Conservation (phyloP, 495 filamentous ascomycete genomes). For the Aspergillus kassunensis region DNA sequence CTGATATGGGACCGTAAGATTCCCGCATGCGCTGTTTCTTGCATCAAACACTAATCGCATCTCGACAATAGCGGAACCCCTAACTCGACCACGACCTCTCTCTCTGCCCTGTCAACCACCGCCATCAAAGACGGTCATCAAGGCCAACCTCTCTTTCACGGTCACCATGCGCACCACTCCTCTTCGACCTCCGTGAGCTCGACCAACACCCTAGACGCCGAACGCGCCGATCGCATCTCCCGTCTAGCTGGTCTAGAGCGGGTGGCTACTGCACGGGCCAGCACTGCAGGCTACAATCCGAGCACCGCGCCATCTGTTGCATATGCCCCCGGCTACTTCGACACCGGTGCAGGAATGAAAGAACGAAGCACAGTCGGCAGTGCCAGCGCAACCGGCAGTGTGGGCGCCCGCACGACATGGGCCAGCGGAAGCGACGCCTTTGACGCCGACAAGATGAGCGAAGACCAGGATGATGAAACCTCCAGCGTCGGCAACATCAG, state of each 20-base stretch:
- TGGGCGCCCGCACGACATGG: conserved; percentile 74
- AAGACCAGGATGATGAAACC: conserved; percentile 59
- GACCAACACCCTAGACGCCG: conserved; percentile 72
- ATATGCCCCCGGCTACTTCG: conserved; percentile 62
- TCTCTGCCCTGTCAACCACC: conserved; percentile 82
- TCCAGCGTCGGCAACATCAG: conserved; percentile 69
- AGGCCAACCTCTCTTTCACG: conserved; percentile 57
- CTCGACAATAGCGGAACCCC: conserved; percentile 86
- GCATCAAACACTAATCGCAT: conserved; percentile 12
- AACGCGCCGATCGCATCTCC: conserved; percentile 90
- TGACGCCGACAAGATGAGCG: conserved; percentile 67
- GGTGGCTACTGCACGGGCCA: conserved; percentile 62
- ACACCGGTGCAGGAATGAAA: conserved; percentile 54
- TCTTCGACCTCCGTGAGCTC: conserved; percentile 51
- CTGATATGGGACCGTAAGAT: conserved; percentile 78
- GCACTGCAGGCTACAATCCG: conserved; percentile 29
- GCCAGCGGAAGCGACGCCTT: conserved; percentile 60
- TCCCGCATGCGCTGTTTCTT: neutral
- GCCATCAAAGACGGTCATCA: conserved; percentile 93
- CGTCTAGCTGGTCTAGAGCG: conserved; percentile 82
- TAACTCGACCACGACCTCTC: conserved; percentile 78
- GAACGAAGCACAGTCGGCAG: conserved; percentile 82
- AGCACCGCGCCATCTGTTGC: conserved; percentile 22
- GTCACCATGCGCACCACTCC: conserved; percentile 52
- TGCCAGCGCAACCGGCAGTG: conserved; percentile 71